A percentile compares a stretch with the other conserved stretches of the same genome.
Conservation (phyloP, 2,329 filamentous ascomycete species). For the Verticillium longisporum region DNA sequence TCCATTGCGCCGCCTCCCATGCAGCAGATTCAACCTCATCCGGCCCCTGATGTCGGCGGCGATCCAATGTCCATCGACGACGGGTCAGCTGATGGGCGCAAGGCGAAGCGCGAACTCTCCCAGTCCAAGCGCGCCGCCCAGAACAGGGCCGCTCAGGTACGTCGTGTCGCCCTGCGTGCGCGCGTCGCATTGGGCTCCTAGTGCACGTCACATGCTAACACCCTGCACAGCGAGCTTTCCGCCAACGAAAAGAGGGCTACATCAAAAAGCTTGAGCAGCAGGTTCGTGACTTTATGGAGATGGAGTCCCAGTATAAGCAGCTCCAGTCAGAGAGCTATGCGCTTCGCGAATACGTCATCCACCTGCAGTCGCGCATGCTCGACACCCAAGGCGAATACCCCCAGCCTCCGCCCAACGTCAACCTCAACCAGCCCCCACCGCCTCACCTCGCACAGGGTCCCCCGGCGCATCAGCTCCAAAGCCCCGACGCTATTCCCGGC, state of each 20-base stretch:
- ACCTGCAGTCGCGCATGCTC: slow-evolving; percentile 77
- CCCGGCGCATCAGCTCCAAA: neutral
- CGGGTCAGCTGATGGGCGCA: slow-evolving; percentile 49
- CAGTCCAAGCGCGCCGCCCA: slow-evolving; percentile 95
- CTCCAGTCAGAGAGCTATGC: slow-evolving; percentile 85
- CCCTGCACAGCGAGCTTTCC: slow-evolving; percentile 72
- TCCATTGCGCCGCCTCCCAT: slow-evolving; percentile 17
- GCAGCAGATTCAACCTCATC: slow-evolving; percentile 15
- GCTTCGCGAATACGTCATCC: slow-evolving; percentile 86
- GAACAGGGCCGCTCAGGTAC: slow-evolving; percentile 92
- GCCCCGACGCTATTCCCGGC: neutral
- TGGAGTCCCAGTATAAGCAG: slow-evolving; percentile 73
- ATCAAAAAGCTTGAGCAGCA: slow-evolving; percentile 97
- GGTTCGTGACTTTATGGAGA: slow-evolving; percentile 69
- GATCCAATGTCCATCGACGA: slow-evolving; percentile 23
- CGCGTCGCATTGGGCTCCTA: neutral
- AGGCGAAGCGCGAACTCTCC: slow-evolving; percentile 85
- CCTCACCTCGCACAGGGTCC: slow-evolving; percentile 15
- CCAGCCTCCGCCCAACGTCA: slow-evolving; percentile 73
- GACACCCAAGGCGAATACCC: slow-evolving; percentile 81
- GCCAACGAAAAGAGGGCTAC: slow-evolving; percentile 94
- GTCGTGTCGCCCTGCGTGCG: neutral
- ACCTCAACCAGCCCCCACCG: slow-evolving; percentile 48
- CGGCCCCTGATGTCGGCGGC: slow-evolving; percentile 13
- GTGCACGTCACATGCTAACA: neutral